Percentiles rank a stretch among this genome's conserved stretches.
Evolutionary conservation across 768 basidiomycete species (phyloP).

Genomic region (Mycena olivaceomarginata): DNA sequence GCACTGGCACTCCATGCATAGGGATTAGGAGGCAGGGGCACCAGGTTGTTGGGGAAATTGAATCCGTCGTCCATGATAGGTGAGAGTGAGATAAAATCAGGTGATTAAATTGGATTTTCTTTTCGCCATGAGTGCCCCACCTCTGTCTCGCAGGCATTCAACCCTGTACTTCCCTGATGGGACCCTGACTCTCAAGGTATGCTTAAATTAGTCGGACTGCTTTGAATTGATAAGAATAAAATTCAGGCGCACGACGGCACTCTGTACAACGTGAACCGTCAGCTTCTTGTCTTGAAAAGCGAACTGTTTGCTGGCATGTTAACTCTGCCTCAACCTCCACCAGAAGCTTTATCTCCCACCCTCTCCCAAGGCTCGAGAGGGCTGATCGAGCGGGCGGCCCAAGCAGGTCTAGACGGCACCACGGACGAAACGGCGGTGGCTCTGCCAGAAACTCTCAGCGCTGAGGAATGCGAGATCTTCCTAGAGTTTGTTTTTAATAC

Average conservation of each 20-base stretch:
- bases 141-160: background rate
- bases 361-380: background rate
- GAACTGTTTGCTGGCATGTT: background rate
- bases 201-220: background rate
- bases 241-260: background rate
- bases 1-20: slow-evolving; percentile 16
- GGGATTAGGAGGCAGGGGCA: background rate
- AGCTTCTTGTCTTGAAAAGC: background rate
- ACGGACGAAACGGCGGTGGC: background rate
- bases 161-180: slow-evolving; percentile 12
- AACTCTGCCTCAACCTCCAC: background rate
- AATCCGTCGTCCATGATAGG: background rate
- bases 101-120: slow-evolving; percentile 1
- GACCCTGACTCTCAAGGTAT: slow-evolving; percentile 20
- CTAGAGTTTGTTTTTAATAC: slow-evolving; percentile 24
- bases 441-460: background rate
- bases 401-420: background rate
- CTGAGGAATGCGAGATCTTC: background rate
- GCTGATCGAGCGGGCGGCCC: background rate
- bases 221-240: background rate
- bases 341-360: background rate
- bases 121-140: too few relatives aligned
- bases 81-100: background rate
- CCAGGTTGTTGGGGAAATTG: background rate
- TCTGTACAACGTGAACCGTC: background rate